A percentile compares a stretch with the other conserved stretches of the same genome.
Evolutionary conservation across 805 yeast genomes (phyloP).

Genomic region (Suhomyces faveliae): DNA sequence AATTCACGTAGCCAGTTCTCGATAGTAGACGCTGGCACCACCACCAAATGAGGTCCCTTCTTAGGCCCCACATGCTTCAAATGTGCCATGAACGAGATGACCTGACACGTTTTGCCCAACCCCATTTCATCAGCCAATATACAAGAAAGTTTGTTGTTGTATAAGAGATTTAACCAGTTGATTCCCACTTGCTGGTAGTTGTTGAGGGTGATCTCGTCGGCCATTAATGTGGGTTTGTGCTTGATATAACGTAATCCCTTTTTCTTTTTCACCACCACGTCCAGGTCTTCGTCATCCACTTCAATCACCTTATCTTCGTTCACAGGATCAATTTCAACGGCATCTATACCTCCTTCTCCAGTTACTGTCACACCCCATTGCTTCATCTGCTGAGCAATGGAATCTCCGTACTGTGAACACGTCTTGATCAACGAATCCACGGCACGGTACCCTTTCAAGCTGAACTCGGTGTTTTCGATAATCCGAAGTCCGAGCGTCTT

Average conservation of each 20-base stretch:
- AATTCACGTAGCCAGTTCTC: conserved; percentile 98
- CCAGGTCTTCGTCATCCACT: conserved; percentile 37
- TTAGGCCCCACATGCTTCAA: conserved; percentile 60
- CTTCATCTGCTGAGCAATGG: conserved; percentile 67
- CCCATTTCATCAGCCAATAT: conserved; percentile 99
- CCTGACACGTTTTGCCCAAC: conserved; percentile 94
- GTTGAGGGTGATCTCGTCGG: conserved; percentile 66
- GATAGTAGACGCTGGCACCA: conserved; percentile 93
- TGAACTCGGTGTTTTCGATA: conserved; percentile 64
- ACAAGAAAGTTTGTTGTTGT: conserved; percentile 78
- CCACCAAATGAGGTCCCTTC: conserved; percentile 83
- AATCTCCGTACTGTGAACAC: conserved; percentile 75
- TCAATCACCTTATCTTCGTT: conserved; percentile 17
- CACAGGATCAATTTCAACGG: conserved; percentile 49
- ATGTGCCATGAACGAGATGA: conserved; percentile 86
- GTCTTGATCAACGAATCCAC: conserved; percentile 86
- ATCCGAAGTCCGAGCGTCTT: conserved; percentile 68
- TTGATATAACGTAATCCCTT: conserved; percentile 48
- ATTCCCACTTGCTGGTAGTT: conserved; percentile 96
- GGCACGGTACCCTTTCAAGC: conserved; percentile 86
- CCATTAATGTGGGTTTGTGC: conserved; percentile 67
- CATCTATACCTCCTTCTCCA: conserved; percentile 67
- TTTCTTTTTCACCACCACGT: conserved; percentile 25
- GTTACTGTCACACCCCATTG: conserved; percentile 86
- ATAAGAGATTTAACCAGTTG: conserved; percentile 85